A percentile compares a stretch with the other conserved stretches of the same genome.
Evolutionary conservation across 2,329 filamentous ascomycete species (phyloP).

Genomic region (Aspergillus quadrilineatus): DNA sequence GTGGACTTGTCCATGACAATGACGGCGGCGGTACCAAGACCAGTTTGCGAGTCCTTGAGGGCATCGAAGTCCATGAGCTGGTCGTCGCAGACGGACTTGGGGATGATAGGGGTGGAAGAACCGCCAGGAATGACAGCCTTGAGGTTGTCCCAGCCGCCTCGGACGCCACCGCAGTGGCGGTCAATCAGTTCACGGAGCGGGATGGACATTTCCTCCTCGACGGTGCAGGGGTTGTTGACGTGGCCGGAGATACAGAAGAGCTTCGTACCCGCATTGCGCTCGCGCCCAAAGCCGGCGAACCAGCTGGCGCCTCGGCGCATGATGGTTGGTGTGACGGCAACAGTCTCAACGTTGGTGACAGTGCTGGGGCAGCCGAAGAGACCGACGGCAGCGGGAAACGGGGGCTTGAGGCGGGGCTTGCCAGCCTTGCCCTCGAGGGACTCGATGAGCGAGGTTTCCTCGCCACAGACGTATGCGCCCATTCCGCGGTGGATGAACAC

Average conservation of each 20-base stretch:
- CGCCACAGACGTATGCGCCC: constrained; percentile 96
- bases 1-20: constrained; percentile 99
- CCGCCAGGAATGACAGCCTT: constrained; percentile 93
- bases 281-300: constrained; percentile 92
- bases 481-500: constrained; percentile 95
- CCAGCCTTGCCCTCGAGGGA: constrained; percentile 97
- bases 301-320: constrained; percentile 86
- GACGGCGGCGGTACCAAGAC: constrained; percentile 93
- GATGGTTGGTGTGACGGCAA: constrained; percentile 94
- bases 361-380: constrained; percentile 97
- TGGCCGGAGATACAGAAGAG: constrained; percentile 97
- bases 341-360: constrained; percentile 95
- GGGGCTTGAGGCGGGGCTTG: constrained; percentile 97
- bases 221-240: constrained; percentile 97
- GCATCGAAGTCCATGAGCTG: constrained; percentile 99
- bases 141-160: constrained; percentile 96
- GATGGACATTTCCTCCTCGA: constrained; percentile 99
- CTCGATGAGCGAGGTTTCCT: constrained; percentile 97
- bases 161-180: constrained; percentile 95
- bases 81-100: constrained; percentile 84
- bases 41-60: constrained; percentile 95
- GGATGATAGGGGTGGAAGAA: constrained; percentile 92
- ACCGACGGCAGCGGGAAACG: constrained; percentile 95
- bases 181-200: constrained; percentile 94
- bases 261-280: constrained; percentile 96